Evolutionary conservation across 2,329 filamentous ascomycete genomes (phyloP).

Genomic region (Alternaria consortialis): DNA sequence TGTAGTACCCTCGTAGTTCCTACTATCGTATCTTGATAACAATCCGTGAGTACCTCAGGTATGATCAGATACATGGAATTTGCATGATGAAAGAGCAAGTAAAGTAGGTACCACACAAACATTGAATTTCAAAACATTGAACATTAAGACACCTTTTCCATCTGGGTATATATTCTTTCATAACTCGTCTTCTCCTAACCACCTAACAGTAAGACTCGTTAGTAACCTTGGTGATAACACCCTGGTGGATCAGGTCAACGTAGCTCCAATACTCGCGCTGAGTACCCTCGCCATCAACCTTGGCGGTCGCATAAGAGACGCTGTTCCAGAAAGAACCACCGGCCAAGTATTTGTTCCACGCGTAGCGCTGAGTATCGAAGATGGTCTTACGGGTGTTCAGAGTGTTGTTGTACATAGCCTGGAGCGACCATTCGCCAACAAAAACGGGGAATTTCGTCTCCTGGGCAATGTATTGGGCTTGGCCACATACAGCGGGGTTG

Average conservation of each 20-base stretch:
- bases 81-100: not conserved
- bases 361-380: slow-evolving; percentile 13
- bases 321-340: slow-evolving; percentile 16
- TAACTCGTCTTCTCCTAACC: not conserved
- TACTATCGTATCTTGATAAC: too few relatives aligned
- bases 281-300: slow-evolving; percentile 17
- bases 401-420: slow-evolving; percentile 18
- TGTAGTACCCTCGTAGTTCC: too few relatives aligned
- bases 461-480: not conserved
- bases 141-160: not conserved
- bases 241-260: slow-evolving; percentile 11
- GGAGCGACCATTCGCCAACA: slow-evolving; percentile 17
- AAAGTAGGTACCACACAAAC: not conserved
- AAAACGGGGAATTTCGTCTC: slow-evolving; percentile 15
- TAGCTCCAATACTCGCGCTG: slow-evolving; percentile 22
- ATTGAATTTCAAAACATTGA: not conserved
- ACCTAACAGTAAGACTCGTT: not conserved
- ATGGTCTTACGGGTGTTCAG: slow-evolving; percentile 6
- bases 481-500: not conserved
- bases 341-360: slow-evolving; percentile 13
- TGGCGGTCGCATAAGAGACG: not conserved
- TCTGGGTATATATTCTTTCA: not conserved
- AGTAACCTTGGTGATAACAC: not conserved
- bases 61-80: too few relatives aligned
- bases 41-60: too few relatives aligned